Conservation (phyloP, 2,329 filamentous ascomycete species). For the Fusarium albidum region DNA sequence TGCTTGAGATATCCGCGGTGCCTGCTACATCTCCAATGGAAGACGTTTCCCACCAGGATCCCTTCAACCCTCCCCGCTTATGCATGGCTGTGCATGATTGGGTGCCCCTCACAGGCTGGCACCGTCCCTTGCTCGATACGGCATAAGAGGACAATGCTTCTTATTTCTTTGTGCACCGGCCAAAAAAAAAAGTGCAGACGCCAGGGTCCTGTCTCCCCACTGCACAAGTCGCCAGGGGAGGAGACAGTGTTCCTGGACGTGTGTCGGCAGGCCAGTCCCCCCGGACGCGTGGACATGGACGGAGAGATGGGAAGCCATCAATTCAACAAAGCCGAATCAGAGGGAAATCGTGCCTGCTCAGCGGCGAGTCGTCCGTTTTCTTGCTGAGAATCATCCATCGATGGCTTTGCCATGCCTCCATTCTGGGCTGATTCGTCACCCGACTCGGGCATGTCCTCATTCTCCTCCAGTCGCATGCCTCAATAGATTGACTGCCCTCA, state of each 20-base stretch:
- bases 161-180: constrained; percentile 27
- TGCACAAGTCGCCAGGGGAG: constrained; percentile 30
- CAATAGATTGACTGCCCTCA: constrained; percentile 26
- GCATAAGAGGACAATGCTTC: constrained; percentile 25
- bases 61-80: constrained; percentile 26
- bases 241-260: constrained; percentile 28
- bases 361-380: constrained; percentile 29
- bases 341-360: constrained; percentile 2
- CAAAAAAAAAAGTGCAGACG: constrained; percentile 28
- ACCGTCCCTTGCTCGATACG: constrained; percentile 31
- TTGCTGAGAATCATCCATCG: constrained; percentile 25
- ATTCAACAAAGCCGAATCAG: constrained; percentile 12
- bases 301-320: constrained; percentile 7
- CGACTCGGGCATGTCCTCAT: constrained; percentile 34
- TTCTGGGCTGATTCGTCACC: constrained; percentile 43
- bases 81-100: constrained; percentile 30
- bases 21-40: neutral
- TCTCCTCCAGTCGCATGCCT: constrained; percentile 33
- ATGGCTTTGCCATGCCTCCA: constrained; percentile 22
- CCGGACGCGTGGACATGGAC: constrained; percentile 16
- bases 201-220: constrained; percentile 27
- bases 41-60: constrained; percentile 21
- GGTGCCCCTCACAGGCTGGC: constrained; percentile 22
- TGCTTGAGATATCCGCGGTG: no score
- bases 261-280: constrained; percentile 17